These are phyloP conservation scores for Xylariomycetidae sp. DNA, from an alignment of 2,329 filamentous ascomycete genomes.

Conservation along the genomic window DNA sequence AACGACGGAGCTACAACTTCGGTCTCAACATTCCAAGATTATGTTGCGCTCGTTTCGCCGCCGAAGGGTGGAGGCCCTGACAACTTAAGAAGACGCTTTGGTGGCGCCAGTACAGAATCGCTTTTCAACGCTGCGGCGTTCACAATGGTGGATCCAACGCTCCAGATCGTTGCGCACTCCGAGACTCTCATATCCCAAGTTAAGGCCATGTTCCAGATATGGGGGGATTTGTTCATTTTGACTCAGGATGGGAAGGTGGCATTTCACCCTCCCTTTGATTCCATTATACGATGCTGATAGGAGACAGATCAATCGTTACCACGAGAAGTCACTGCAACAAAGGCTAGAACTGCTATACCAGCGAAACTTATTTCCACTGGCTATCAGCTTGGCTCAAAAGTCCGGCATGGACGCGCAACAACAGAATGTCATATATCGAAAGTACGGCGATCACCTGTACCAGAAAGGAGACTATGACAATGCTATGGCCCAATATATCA, in stretches of 20 bases:
- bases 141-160: slow-evolving; percentile 83
- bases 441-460: slow-evolving; percentile 91
- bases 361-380: slow-evolving; percentile 84
- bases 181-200: slow-evolving; percentile 80
- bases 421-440: slow-evolving; percentile 87
- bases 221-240: slow-evolving; percentile 88
- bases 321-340: slow-evolving; percentile 85
- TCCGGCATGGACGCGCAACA: slow-evolving; percentile 73
- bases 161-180: slow-evolving; percentile 85
- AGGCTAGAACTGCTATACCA: slow-evolving; percentile 92
- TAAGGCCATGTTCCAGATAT: slow-evolving; percentile 75
- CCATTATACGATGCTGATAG: slow-evolving; percentile 15
- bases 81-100: slow-evolving; percentile 66
- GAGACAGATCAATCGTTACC: slow-evolving; percentile 72
- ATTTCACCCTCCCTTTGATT: neutral
- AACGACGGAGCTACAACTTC: slow-evolving; percentile 89
- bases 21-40: slow-evolving; percentile 75
- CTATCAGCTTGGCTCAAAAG: slow-evolving; percentile 90
- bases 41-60: slow-evolving; percentile 81
- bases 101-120: slow-evolving; percentile 66
- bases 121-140: slow-evolving; percentile 86
- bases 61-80: slow-evolving; percentile 52
- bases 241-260: slow-evolving; percentile 85
- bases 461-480: slow-evolving; percentile 94
- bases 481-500: slow-evolving; percentile 98